Percentiles rank a stretch among this genome's conserved stretches.
Conservation (phyloP, 495 filamentous ascomycete species). For the Daldinia loculata region DNA sequence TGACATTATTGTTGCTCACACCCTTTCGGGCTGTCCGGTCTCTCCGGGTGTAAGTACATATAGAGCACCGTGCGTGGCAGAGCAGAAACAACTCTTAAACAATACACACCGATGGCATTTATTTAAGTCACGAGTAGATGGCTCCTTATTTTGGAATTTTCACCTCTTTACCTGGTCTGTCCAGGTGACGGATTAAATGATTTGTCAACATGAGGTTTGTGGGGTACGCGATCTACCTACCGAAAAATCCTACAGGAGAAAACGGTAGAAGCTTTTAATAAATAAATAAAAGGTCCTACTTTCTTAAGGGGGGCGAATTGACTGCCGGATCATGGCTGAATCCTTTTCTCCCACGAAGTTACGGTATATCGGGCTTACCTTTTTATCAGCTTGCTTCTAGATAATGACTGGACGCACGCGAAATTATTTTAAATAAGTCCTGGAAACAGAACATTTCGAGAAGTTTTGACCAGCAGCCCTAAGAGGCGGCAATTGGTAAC, state of each 20-base stretch:
- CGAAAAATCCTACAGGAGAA: background rate
- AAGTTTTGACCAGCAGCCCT: constrained; percentile 38
- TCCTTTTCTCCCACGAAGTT: background rate
- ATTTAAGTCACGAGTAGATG: background rate
- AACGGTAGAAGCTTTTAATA: background rate
- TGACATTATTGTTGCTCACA: background rate
- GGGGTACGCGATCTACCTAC: background rate
- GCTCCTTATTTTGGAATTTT: background rate
- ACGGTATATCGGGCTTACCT: background rate
- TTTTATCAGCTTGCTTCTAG: background rate
- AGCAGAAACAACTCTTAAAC: background rate
- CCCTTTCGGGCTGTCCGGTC: background rate
- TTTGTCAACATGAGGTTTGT: background rate
- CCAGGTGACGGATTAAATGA: background rate
- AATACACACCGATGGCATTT: background rate
- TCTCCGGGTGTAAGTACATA: background rate
- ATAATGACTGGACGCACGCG: background rate
- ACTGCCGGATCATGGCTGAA: background rate
- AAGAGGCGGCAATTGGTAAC: constrained; percentile 27
- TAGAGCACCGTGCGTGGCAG: background rate
- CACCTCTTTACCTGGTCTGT: background rate
- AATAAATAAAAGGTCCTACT: background rate
- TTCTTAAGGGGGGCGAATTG: background rate
- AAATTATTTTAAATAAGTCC: background rate
- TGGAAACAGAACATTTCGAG: constrained; percentile 19